Evolutionary conservation across 805 yeast species (phyloP).

Genomic region (Nakazawaea siamensis): DNA sequence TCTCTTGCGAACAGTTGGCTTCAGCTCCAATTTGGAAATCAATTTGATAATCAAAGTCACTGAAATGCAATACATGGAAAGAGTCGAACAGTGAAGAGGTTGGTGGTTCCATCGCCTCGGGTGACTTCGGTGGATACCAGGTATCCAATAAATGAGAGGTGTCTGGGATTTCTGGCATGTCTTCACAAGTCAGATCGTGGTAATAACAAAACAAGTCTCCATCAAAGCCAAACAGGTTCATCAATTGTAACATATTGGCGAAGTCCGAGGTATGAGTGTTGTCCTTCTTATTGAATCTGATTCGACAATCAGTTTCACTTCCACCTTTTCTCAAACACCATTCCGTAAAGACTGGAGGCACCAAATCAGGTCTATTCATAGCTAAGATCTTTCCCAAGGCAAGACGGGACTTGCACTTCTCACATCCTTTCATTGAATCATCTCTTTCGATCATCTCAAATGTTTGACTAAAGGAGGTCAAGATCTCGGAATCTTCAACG

Average conservation of each 20-base stretch:
- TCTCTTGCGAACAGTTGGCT: conserved; percentile 28
- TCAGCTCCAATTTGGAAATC: conserved; percentile 31
- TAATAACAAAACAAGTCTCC: conserved; percentile 22
- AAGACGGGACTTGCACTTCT: conserved; percentile 9
- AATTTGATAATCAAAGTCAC: conserved; percentile 32
- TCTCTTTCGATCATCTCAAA: conserved; percentile 14
- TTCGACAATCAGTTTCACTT: conserved; percentile 12
- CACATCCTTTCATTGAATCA: conserved; percentile 6
- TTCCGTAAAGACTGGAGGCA: conserved; percentile 15
- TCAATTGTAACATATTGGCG: conserved; percentile 16
- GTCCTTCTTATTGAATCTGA: conserved; percentile 14
- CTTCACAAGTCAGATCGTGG: conserved; percentile 14
- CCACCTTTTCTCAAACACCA: conserved; percentile 20
- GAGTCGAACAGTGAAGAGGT: conserved; percentile 6
- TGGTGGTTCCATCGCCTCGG: conserved; percentile 9
- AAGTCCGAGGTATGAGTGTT: conserved; percentile 18
- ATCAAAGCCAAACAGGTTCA: conserved; percentile 19
- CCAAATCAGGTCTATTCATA: conserved; percentile 16
- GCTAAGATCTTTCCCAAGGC: conserved; percentile 12
- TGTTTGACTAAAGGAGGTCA: conserved; percentile 11
- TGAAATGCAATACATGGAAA: conserved; percentile 32
- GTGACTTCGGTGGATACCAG: conserved; percentile 11
- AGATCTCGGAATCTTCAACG: conserved; percentile 11
- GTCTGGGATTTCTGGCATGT: conserved; percentile 10
- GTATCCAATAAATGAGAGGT: conserved; percentile 3